A percentile compares a stretch with the other conserved stretches of the same genome.
Evolutionary conservation across 257 asterid species (phyloP).

Genomic region (Jasminum sambac): DNA sequence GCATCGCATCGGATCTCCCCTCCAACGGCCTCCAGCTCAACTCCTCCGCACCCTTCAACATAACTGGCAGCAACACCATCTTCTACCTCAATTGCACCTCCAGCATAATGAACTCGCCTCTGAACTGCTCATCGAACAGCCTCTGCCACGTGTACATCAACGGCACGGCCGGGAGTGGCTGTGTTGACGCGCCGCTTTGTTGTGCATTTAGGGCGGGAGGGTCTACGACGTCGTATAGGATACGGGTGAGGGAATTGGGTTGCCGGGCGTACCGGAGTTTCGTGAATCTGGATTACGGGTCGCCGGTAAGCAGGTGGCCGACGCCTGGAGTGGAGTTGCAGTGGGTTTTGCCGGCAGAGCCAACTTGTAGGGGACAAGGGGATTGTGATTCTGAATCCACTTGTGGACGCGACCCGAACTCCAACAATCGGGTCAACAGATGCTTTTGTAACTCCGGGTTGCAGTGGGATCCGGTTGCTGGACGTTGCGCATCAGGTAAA

Average conservation of each 20-base stretch:
- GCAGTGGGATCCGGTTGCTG: slow-evolving; percentile 67
- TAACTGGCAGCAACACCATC: slow-evolving; percentile 79
- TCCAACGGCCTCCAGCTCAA: slow-evolving; percentile 68
- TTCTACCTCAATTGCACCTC: slow-evolving; percentile 63
- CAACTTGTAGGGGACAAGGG: slow-evolving; percentile 45
- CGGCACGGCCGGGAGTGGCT: slow-evolving; percentile 26
- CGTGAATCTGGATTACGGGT: slow-evolving; percentile 55
- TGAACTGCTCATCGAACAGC: slow-evolving; percentile 63
- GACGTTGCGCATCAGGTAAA: slow-evolving; percentile 51
- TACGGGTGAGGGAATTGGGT: slow-evolving; percentile 50
- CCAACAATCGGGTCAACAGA: slow-evolving; percentile 36
- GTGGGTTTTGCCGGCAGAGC: slow-evolving; percentile 76
- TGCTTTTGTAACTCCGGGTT: slow-evolving; percentile 72
- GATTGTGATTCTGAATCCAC: slow-evolving; percentile 73
- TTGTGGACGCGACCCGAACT: slow-evolving; percentile 53
- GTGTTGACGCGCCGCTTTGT: slow-evolving; percentile 40
- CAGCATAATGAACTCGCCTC: slow-evolving; percentile 38
- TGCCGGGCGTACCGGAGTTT: slow-evolving; percentile 84
- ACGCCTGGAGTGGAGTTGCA: slow-evolving; percentile 71
- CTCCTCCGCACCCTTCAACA: slow-evolving; percentile 70
- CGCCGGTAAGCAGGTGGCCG: slow-evolving; percentile 71
- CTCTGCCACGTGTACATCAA: slow-evolving; percentile 70
- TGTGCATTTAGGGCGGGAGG: slow-evolving; percentile 82
- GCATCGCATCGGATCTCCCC: slow-evolving; percentile 64
- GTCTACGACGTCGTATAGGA: slow-evolving; percentile 57